Evolutionary conservation across 2,329 filamentous ascomycete species (phyloP).

Genomic region (Scedosporium dehoogii): DNA sequence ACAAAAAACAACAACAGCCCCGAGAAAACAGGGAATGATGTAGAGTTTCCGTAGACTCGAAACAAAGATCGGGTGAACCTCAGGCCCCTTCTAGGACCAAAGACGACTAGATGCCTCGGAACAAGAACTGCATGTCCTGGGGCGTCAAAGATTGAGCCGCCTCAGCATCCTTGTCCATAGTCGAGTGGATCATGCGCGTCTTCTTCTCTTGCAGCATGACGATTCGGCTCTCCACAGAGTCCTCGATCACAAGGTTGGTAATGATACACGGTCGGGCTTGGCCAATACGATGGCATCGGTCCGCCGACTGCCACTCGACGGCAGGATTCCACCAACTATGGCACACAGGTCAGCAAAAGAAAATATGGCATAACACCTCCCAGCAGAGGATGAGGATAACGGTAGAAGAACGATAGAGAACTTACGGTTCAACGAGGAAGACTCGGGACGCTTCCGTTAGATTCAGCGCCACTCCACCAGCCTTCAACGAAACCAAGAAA

Average conservation of each 20-base stretch:
- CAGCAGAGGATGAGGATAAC: constrained; percentile 1
- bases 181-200: constrained; percentile 94
- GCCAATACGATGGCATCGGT: constrained; percentile 88
- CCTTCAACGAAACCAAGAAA: constrained; percentile 92
- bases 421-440: constrained; percentile 92
- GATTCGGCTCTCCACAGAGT: constrained; percentile 93
- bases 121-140: constrained; percentile 93
- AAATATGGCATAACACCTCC: background rate
- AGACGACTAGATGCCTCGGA: constrained; percentile 52
- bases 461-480: constrained; percentile 90
- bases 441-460: constrained; percentile 89
- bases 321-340: constrained; percentile 98
- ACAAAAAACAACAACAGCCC: background rate
- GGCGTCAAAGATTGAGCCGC: constrained; percentile 86
- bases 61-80: background rate
- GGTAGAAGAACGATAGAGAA: constrained; percentile 17
- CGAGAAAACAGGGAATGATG: background rate
- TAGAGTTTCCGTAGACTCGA: background rate
- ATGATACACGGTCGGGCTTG: constrained; percentile 91
- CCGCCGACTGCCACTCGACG: constrained; percentile 97
- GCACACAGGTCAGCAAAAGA: constrained; percentile 14
- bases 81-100: background rate
- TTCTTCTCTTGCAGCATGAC: constrained; percentile 97
- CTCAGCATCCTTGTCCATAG: constrained; percentile 84
- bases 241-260: constrained; percentile 89